phyloP scores from a whole-genome alignment of 23 red algal species.

The Cyanidiococcus yangmingshanensis region DNA sequence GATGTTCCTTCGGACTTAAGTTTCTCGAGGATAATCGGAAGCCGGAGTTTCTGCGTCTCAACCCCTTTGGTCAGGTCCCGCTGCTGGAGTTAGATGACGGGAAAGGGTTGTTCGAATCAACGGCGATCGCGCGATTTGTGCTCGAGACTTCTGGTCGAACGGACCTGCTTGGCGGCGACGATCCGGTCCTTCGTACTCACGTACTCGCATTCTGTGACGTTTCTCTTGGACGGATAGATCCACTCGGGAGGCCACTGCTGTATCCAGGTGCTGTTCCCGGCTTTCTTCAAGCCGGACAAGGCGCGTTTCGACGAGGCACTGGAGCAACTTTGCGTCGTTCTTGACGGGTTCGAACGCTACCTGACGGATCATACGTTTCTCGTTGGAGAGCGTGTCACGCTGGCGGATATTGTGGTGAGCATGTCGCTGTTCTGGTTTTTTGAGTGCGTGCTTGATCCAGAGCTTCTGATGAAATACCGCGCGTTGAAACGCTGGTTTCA shows the following conservation, averaged over 20 bases:
- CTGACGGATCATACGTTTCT: slow-evolving; percentile 39
- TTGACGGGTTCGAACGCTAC: slow-evolving; percentile 24
- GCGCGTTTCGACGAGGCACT: slow-evolving; percentile 15
- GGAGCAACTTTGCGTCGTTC: slow-evolving; percentile 3
- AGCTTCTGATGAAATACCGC: background rate
- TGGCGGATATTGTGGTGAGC: slow-evolving; percentile 31
- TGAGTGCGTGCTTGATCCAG: slow-evolving; percentile 18
- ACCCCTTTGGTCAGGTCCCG: slow-evolving; percentile 32
- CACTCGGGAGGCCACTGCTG: background rate
- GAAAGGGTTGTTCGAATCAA: slow-evolving; percentile 20
- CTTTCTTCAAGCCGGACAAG: slow-evolving; percentile 24
- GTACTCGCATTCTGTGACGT: slow-evolving; percentile 3
- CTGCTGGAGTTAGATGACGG: slow-evolving; percentile 7
- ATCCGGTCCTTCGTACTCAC: background rate
- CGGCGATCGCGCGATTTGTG: slow-evolving; percentile 31
- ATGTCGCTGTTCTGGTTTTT: slow-evolving; percentile 25
- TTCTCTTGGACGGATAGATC: background rate
- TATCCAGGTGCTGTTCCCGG: slow-evolving; percentile 11
- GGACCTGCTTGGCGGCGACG: slow-evolving; percentile 26
- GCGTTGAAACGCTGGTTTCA: slow-evolving; percentile 33
- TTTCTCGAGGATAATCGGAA: slow-evolving; percentile 30
- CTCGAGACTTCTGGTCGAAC: background rate
- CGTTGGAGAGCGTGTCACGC: slow-evolving; percentile 38
- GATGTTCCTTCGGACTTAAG: slow-evolving; percentile 26
- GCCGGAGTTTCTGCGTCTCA: slow-evolving; percentile 22